A percentile compares a stretch with the other conserved stretches of the same genome.
Evolutionary conservation across 1,284 basidiomycete species (phyloP).

Genomic region (Trametes hirsuta): DNA sequence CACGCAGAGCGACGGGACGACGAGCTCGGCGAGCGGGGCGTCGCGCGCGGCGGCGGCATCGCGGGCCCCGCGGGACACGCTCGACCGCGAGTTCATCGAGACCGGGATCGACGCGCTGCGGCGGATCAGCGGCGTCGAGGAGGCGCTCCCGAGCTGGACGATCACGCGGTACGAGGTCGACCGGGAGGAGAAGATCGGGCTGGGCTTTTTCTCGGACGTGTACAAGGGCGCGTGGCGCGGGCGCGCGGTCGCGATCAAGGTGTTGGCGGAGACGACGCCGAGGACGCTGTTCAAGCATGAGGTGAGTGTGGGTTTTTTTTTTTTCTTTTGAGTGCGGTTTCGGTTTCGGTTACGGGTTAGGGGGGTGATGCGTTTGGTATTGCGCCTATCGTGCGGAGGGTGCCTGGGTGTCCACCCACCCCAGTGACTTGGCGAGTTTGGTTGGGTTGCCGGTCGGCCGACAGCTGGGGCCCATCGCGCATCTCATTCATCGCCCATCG

Average conservation of each 20-base stretch:
- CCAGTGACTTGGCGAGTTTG: no score
- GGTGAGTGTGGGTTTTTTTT: constrained; percentile 14
- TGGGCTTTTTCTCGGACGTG: constrained; percentile 73
- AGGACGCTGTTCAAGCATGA: constrained; percentile 41
- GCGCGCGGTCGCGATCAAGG: constrained; percentile 58
- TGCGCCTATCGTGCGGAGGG: background rate
- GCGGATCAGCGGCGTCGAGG: constrained; percentile 42
- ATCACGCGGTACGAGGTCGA: constrained; percentile 74
- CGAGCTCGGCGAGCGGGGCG: constrained; percentile 18
- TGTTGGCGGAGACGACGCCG: constrained; percentile 43
- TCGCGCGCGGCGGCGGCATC: background rate
- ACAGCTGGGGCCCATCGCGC: no score
- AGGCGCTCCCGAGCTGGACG: constrained; percentile 67
- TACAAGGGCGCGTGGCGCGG: constrained; percentile 67
- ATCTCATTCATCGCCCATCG: no score
- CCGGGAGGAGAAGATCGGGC: constrained; percentile 62
- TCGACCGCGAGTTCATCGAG: constrained; percentile 51
- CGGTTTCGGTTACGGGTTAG: no score
- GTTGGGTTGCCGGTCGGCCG: no score
- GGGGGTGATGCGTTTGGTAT: background rate
- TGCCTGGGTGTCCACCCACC: no score
- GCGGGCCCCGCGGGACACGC: constrained; percentile 32
- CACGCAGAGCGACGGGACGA: constrained; percentile 16
- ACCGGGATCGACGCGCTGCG: constrained; percentile 52
- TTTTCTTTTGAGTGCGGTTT: no score